A percentile compares a stretch with the other conserved stretches of the same genome.
phyloP scores from a whole-genome alignment of 495 filamentous ascomycete genomes.

The Hypomontagnella submonticulosa region DNA sequence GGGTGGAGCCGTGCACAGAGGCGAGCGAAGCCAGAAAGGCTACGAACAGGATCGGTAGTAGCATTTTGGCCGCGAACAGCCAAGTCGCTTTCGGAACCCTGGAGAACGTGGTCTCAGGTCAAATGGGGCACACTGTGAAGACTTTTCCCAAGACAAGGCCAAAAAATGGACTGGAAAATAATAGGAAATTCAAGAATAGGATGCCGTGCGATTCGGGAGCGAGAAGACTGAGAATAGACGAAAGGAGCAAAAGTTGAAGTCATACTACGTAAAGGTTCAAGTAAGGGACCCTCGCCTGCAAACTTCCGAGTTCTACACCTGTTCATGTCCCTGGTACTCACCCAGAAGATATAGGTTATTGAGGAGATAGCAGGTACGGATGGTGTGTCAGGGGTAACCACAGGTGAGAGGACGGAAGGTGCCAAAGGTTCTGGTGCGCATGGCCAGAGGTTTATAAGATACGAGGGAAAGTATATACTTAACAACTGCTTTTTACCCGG shows the following conservation, averaged over 20 bases:
- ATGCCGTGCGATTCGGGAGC: neutral
- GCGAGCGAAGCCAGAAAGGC: conserved; percentile 28
- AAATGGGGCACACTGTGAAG: conserved; percentile 21
- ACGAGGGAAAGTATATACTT: too few relatives aligned
- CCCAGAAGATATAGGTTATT: too few relatives aligned
- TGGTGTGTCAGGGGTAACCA: conserved; percentile 1
- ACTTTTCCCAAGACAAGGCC: conserved; percentile 34
- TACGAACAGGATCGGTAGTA: conserved; percentile 24
- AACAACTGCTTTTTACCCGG: too few relatives aligned
- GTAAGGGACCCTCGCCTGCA: neutral
- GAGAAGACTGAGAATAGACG: neutral
- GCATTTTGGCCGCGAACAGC: conserved; percentile 34
- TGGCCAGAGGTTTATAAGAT: too few relatives aligned
- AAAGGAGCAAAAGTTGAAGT: neutral
- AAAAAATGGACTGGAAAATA: conserved; percentile 15
- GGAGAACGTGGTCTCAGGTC: conserved; percentile 5
- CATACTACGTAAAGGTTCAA: neutral
- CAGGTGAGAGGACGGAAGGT: neutral
- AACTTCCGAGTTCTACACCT: neutral
- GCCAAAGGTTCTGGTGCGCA: too few relatives aligned
- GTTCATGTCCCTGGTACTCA: too few relatives aligned
- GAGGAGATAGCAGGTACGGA: neutral
- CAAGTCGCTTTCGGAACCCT: conserved; percentile 6
- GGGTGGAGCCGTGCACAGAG: conserved; percentile 21
- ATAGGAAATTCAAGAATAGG: conserved; percentile 10